A percentile compares a stretch with the other conserved stretches of the same genome.
These are phyloP conservation scores for Penicillium steckii DNA, from an alignment of 495 filamentous ascomycete genomes.

Conservation along the genomic window DNA sequence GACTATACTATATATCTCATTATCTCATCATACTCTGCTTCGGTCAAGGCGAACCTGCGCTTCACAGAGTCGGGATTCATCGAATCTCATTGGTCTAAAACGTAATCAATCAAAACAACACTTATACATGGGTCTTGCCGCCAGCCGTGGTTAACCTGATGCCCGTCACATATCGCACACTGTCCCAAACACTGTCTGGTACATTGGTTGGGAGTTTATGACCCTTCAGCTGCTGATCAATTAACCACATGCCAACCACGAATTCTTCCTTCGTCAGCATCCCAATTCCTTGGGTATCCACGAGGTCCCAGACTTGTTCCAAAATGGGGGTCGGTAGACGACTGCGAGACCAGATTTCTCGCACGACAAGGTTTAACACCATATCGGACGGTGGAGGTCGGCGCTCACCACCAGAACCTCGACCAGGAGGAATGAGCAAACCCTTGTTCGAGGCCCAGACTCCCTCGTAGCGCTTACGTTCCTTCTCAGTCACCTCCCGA, in stretches of 20 bases:
- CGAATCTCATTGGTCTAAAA: background rate
- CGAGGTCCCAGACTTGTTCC: conserved; percentile 82
- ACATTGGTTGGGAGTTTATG: conserved; percentile 81
- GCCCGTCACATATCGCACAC: conserved; percentile 61
- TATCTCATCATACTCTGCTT: background rate
- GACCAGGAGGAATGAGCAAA: conserved; percentile 41
- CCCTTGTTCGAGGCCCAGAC: conserved; percentile 95
- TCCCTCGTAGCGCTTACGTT: conserved; percentile 91
- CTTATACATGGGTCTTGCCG: conserved; percentile 4
- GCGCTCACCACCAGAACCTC: conserved; percentile 1
- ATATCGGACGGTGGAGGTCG: conserved; percentile 44
- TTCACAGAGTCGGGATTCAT: background rate
- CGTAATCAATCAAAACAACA: background rate
- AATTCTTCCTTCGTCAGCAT: conserved; percentile 76
- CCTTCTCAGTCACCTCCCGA: conserved; percentile 69
- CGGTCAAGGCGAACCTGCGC: conserved; percentile 8
- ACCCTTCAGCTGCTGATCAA: conserved; percentile 86
- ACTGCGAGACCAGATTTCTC: conserved; percentile 84
- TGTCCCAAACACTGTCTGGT: conserved; percentile 81
- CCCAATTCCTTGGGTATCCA: conserved; percentile 63
- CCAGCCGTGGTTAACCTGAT: conserved; percentile 29
- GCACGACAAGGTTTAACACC: conserved; percentile 75
- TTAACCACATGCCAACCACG: conserved; percentile 92
- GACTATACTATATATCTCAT: background rate
- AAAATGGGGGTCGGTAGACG: conserved; percentile 65